These are phyloP conservation scores for Narthecium ossifragum DNA, from an alignment of 106 monocot species.

Conservation along the genomic window DNA sequence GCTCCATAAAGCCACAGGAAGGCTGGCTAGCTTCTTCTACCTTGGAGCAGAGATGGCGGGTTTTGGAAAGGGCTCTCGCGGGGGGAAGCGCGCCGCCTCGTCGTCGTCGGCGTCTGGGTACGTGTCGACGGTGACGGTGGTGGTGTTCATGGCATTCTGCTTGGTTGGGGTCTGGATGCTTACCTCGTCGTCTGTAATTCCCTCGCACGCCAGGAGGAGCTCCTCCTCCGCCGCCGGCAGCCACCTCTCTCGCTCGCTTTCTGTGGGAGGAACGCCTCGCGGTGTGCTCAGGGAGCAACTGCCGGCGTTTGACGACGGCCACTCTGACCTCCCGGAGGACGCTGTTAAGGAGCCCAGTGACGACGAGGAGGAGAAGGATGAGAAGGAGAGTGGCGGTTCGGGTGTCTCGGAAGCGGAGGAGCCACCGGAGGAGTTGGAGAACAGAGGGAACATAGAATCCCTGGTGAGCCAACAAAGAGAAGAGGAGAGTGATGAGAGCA, in stretches of 20 bases:
- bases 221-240: background rate
- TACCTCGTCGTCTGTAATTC: conserved; percentile 35
- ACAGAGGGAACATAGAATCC: background rate
- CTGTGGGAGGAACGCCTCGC: no score
- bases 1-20: no score
- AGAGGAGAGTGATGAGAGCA: background rate
- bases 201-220: conserved; percentile 5
- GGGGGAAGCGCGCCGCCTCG: conserved; percentile 1
- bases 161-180: conserved; percentile 45
- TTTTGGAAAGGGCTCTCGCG: no score
- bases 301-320: background rate
- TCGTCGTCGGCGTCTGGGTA: conserved; percentile 20
- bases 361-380: conserved; percentile 8
- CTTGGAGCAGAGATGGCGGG: no score
- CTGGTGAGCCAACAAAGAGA: background rate
- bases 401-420: background rate
- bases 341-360: conserved; percentile 6
- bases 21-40: no score
- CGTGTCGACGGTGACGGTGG: conserved; percentile 33
- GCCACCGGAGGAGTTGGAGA: background rate
- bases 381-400: background rate
- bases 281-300: background rate
- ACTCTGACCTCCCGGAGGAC: conserved; percentile 1
- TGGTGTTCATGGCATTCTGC: conserved; percentile 39
- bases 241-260: no score